Base-by-base conservation (phyloP, 176 grass and related monocot genomes). In the Paspalum vaginatum region DNA sequence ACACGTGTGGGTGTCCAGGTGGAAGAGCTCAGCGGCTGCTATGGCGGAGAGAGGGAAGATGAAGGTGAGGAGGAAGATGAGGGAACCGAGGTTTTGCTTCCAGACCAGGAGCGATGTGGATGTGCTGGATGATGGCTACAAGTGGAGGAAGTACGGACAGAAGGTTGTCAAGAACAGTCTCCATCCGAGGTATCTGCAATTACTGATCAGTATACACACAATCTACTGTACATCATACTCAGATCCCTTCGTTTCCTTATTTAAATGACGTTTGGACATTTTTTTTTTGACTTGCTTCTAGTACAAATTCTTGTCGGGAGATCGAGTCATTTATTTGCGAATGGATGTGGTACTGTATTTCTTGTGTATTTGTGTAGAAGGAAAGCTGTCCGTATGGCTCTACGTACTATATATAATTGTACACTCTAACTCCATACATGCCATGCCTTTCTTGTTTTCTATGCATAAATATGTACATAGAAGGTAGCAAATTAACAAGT, bases 111-210 rank as follows among this genome's bases (percentile, higher is more conserved):
- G 91, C 61, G 95, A 97, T 17, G 79, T 97, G 13, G 95, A 97
- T 92, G 95, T 97, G 18, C 80, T 97, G 17, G 91, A 97, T 70
- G 95, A 97, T 78, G 95, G 95, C 22, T 97, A 97, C 83, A 97
- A 97, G 75, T 97, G 95, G 95, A 94, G 95, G 72, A 97, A 97
- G 78, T 97, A 97, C 80, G 95, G 95, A 7, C 95, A 97, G 83
- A 97, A 97, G 86, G 87, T 97, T 77, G 95, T 97, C 66, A 97
- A 97, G 84, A 97, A 97, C 79, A 92, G 95, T 75, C 87, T 97
- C 22, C 95, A 97, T 88, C 95, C 95, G 39, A 97, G 95, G 95
- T 97, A 90, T 40, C 7, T 74, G 8, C 18, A 59, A 60, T 18
- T 32, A 32, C 32, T 38, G n/a, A n/a, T n/a, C n/a, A n/a, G 24